Base-by-base conservation (phyloP, 192 early-diverging fungal species). In the Oehlia diaphana region DNA sequence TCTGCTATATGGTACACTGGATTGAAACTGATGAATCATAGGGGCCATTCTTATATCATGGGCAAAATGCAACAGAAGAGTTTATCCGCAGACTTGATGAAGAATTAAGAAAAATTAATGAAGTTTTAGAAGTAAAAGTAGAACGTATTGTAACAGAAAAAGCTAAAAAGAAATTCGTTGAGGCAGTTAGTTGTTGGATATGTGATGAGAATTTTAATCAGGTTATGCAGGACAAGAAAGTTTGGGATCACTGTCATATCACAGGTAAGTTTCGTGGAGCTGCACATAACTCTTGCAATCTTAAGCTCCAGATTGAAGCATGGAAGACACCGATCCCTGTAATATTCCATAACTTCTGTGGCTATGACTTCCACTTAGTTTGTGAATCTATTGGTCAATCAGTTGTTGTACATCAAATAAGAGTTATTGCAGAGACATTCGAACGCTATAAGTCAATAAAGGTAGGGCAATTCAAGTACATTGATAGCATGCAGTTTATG, bases 1-100 rank as follows among this genome's bases (percentile, higher is more conserved):
- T 74, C 31, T 53, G 42, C 23, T 74, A 74, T 74, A 6, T 44
- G 14, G 42, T 70, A 16, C 33, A 12, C 33, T 70, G 68, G 68
- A 37, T 37, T 21, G 9, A 70, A 37, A 35, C 68, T 37, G 12
- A 35, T 33, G 28, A 69, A 0, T 9, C n/a, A 19, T 70, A 6
- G 16, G 16, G 13, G 2, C 6, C 4, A 37, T 68, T 7, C 19
- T 37, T 68, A 39, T 68, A 68, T 4, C 33, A 14, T 44, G 66
- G 35, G 21, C 37, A 1, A 39, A 68, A 68, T 37, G 66, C 66
- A 10, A 39, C 66, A 39, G 13, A 37, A 68, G 66, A 68, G 35
- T 68, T 68, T 68, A 37, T 37, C 4, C 0, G 39, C 39, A 42
- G 39, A 8, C 39, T 42, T 3, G 39, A 42, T 42, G 3, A 3